These are phyloP conservation scores for Aspergillus sclerotioniger DNA, from an alignment of 495 filamentous ascomycete genomes.

Conservation along the genomic window DNA sequence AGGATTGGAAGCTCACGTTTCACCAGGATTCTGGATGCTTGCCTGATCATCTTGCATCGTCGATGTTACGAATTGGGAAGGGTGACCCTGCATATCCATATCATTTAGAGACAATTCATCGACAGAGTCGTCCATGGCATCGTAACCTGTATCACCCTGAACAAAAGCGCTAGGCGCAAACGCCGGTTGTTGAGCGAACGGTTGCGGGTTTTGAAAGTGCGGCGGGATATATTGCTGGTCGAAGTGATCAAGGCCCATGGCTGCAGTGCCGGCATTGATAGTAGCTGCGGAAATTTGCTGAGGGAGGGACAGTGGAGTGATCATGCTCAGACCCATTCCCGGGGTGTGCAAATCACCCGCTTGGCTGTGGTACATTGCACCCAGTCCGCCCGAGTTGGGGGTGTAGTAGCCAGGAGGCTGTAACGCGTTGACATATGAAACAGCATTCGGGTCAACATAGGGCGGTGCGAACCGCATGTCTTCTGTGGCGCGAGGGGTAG, in stretches of 20 bases:
- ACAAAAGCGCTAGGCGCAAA: conserved; percentile 81
- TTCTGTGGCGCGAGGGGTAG: conserved; percentile 70
- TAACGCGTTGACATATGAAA: conserved; percentile 72
- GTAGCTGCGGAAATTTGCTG: conserved; percentile 55
- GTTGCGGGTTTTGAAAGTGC: conserved; percentile 70
- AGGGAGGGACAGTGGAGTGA: conserved; percentile 81
- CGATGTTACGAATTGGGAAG: conserved; percentile 28
- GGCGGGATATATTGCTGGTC: conserved; percentile 62
- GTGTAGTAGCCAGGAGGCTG: conserved; percentile 85
- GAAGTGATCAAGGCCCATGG: conserved; percentile 53
- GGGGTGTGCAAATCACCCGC: conserved; percentile 92
- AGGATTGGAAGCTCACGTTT: conserved; percentile 47
- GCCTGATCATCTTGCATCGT: conserved; percentile 24
- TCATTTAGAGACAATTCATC: conserved; percentile 60
- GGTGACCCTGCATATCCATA: conserved; percentile 38
- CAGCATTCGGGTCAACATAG: conserved; percentile 78
- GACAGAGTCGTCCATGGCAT: conserved; percentile 64
- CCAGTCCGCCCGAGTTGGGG: conserved; percentile 81
- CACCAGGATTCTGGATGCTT: conserved; percentile 32
- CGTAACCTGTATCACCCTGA: conserved; percentile 72
- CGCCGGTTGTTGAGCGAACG: conserved; percentile 63
- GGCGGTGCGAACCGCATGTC: conserved; percentile 89
- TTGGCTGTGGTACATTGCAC: conserved; percentile 76
- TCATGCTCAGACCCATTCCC: conserved; percentile 67
- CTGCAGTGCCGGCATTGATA: conserved; percentile 25